Conservation (phyloP, 768 basidiomycete species). For the Tephrocybe sp. region DNA sequence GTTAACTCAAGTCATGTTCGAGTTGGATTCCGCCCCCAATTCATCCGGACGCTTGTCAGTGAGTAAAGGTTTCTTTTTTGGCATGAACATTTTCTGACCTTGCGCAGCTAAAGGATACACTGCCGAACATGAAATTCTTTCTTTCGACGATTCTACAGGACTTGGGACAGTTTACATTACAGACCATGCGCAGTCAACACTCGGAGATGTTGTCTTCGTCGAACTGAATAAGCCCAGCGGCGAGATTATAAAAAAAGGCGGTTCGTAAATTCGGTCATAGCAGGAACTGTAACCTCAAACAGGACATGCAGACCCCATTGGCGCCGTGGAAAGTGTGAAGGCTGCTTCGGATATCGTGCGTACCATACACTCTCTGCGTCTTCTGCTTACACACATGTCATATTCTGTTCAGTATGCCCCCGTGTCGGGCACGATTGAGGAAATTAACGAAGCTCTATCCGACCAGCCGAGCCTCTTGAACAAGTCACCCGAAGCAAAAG, state of each 20-base stretch:
- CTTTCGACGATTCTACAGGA: conserved; percentile 72
- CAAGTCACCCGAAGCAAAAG: conserved; percentile 80
- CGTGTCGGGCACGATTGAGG: conserved; percentile 77
- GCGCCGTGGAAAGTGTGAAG: conserved; percentile 95
- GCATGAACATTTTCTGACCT: conserved; percentile 1
- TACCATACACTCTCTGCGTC: conserved; percentile 8
- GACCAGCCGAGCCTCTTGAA: conserved; percentile 79
- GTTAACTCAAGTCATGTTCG: conserved; percentile 18
- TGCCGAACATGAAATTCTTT: conserved; percentile 82
- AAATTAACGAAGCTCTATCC: conserved; percentile 72
- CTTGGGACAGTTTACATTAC: conserved; percentile 86
- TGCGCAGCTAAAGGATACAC: conserved; percentile 75
- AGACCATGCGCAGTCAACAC: conserved; percentile 83
- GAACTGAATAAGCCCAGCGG: conserved; percentile 75
- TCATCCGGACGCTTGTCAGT: conserved; percentile 60
- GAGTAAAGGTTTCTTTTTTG: conserved; percentile 27
- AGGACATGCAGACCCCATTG: conserved; percentile 62
- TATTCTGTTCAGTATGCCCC: conserved; percentile 72
- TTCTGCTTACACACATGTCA: conserved; percentile 6
- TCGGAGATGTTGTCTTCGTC: conserved; percentile 97
- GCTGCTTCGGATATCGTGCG: conserved; percentile 90
- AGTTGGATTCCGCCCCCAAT: conserved; percentile 25
- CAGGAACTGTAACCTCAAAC: neutral
- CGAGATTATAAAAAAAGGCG: conserved; percentile 58
- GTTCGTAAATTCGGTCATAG: conserved; percentile 42